Conservation (phyloP, 192 early-diverging fungal genomes). For the Radiomyces spectabilis region DNA sequence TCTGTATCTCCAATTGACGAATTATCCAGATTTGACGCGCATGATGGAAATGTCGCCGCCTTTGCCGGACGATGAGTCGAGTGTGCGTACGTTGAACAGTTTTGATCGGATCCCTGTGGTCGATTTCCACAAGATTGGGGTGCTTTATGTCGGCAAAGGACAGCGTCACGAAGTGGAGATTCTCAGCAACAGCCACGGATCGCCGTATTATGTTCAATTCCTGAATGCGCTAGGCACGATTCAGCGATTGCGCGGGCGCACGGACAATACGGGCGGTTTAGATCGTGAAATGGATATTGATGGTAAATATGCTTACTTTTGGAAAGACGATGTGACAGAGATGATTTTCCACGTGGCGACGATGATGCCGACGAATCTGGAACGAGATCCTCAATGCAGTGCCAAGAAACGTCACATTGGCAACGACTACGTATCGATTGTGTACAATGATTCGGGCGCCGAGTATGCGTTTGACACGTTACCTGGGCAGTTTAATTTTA, state of each 20-base stretch:
- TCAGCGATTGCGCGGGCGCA: conserved; percentile 46
- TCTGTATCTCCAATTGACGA: conserved; percentile 58
- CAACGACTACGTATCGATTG: conserved; percentile 93
- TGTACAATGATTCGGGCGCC: conserved; percentile 85
- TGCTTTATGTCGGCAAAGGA: conserved; percentile 82
- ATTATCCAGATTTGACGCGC: conserved; percentile 65
- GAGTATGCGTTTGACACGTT: conserved; percentile 86
- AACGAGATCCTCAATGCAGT: conserved; percentile 70
- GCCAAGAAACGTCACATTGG: conserved; percentile 94
- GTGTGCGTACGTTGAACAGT: conserved; percentile 66
- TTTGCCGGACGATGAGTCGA: conserved; percentile 74
- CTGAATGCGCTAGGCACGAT: conserved; percentile 74
- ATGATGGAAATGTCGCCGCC: conserved; percentile 24
- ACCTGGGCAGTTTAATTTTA: conserved; percentile 91
- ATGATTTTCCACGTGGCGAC: conserved; percentile 92
- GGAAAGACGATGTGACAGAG: conserved; percentile 78
- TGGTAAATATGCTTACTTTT: conserved; percentile 76
- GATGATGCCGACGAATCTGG: conserved; percentile 80
- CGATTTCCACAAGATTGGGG: conserved; percentile 94
- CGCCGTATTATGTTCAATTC: conserved; percentile 82
- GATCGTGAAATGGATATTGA: conserved; percentile 79
- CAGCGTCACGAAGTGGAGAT: conserved; percentile 86
- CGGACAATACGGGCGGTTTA: conserved; percentile 76
- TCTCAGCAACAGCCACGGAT: conserved; percentile 79
- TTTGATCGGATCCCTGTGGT: conserved; percentile 85